Percentiles rank a stretch among this genome's conserved stretches.
Evolutionary conservation across 192 early-diverging fungal genomes (phyloP).

Genomic region (Spinellus fusiger): DNA sequence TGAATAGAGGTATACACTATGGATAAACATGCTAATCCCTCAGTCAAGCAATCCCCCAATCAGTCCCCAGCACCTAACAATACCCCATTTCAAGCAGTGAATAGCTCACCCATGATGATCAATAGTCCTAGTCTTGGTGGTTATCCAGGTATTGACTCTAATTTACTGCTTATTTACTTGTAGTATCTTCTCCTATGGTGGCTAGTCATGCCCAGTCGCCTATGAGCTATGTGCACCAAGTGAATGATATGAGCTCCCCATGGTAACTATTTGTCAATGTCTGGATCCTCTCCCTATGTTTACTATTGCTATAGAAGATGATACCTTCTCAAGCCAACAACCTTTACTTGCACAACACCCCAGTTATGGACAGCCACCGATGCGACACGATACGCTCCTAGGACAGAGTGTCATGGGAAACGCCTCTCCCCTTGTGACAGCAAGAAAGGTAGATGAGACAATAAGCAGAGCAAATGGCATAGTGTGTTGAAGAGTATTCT

Average conservation of each 20-base stretch:
- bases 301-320: too few relatives aligned
- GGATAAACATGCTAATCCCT: neutral
- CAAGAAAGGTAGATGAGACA: slow-evolving; percentile 10
- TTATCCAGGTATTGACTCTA: slow-evolving; percentile 10
- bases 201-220: neutral
- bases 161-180: too few relatives aligned
- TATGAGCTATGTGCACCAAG: slow-evolving; percentile 1
- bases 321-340: slow-evolving; percentile 2
- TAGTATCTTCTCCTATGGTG: slow-evolving; percentile 11
- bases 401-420: slow-evolving; percentile 18
- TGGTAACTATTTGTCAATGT: too few relatives aligned
- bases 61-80: slow-evolving; percentile 21
- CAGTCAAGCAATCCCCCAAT: slow-evolving; percentile 22
- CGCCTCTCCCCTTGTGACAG: too few relatives aligned
- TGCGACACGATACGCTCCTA: slow-evolving; percentile 25
- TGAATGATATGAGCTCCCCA: neutral
- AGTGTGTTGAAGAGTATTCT: too few relatives aligned
- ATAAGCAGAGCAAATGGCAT: slow-evolving; percentile 24
- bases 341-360: slow-evolving; percentile 1
- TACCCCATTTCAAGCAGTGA: slow-evolving; percentile 5
- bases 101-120: slow-evolving; percentile 15
- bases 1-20: slow-evolving; percentile 17
- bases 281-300: too few relatives aligned
- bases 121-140: slow-evolving; percentile 21
- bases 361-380: slow-evolving; percentile 5